phyloP scores from a whole-genome alignment of 2,329 filamentous ascomycete species.

The Fusarium palustre region DNA sequence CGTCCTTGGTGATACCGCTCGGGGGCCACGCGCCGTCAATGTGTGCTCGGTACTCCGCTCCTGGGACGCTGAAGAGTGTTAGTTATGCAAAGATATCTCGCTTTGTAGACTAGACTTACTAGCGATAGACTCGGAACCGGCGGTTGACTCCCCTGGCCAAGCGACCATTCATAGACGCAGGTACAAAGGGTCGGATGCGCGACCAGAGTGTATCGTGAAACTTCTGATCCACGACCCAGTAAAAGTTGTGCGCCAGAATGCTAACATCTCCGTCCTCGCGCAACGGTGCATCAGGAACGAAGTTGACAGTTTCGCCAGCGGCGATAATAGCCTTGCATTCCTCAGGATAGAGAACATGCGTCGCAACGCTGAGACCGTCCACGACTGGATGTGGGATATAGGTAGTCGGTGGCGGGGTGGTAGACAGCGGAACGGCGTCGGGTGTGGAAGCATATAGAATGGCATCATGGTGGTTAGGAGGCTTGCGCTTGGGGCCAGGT shows the following conservation, averaged over 20 bases:
- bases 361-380: conserved; percentile 69
- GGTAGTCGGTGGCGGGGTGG: conserved; percentile 59
- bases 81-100: background rate
- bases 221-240: conserved; percentile 74
- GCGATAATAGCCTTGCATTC: conserved; percentile 76
- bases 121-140: conserved; percentile 77
- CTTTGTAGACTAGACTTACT: conserved; percentile 47
- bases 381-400: conserved; percentile 71
- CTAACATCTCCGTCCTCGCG: conserved; percentile 73
- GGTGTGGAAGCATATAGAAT: conserved; percentile 72
- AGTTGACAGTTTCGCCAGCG: conserved; percentile 72
- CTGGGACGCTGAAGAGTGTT: conserved; percentile 61
- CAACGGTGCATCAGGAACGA: conserved; percentile 75
- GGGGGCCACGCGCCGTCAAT: conserved; percentile 81
- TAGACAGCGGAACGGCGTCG: conserved; percentile 65
- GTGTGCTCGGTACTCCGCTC: conserved; percentile 77
- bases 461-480: conserved; percentile 74
- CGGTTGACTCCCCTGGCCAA: conserved; percentile 73
- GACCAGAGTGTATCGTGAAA: conserved; percentile 74
- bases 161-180: conserved; percentile 65
- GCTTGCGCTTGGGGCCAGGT: conserved; percentile 69
- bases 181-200: conserved; percentile 69
- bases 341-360: conserved; percentile 67
- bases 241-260: conserved; percentile 78
- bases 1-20: conserved; percentile 69